phyloP scores from a whole-genome alignment of 1,139 yeast genomes.

The Blastobotrys buckinghamii region DNA sequence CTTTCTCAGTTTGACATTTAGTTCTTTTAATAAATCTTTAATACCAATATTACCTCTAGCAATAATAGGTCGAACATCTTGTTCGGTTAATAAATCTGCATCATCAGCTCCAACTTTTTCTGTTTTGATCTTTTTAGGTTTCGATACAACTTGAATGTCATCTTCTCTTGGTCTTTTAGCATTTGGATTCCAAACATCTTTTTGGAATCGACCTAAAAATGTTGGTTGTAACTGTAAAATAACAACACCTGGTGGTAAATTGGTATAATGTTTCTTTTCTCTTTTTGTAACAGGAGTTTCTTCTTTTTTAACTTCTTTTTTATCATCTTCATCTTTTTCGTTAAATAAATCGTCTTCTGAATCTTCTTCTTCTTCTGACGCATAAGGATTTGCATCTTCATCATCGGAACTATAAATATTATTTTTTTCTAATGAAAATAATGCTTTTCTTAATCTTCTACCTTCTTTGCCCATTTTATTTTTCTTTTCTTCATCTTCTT shows the following conservation, averaged over 20 bases:
- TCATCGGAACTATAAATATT: constrained; percentile 90
- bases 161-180: constrained; percentile 41
- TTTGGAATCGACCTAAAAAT: constrained; percentile 62
- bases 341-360: constrained; percentile 18
- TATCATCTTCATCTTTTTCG: constrained; percentile 13
- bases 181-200: constrained; percentile 79
- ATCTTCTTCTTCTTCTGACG: constrained; percentile 49
- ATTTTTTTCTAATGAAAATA: constrained; percentile 80
- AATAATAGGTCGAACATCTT: constrained; percentile 66
- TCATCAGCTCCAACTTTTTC: constrained; percentile 25
- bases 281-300: constrained; percentile 14
- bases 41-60: constrained; percentile 57
- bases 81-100: constrained; percentile 48
- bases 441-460: constrained; percentile 72
- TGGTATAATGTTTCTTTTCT: constrained; percentile 29
- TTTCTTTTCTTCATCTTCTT: constrained; percentile 54
- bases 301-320: constrained; percentile 14
- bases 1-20: constrained; percentile 58
- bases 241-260: constrained; percentile 58
- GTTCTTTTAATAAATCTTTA: constrained; percentile 55
- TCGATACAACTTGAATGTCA: constrained; percentile 21
- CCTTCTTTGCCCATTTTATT: constrained; percentile 91
- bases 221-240: constrained; percentile 59
- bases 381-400: constrained; percentile 68
- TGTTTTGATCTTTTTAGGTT: constrained; percentile 39